Percentiles rank a stretch among this genome's conserved stretches.
These are phyloP conservation scores for Rhodotorula glutinis DNA, from an alignment of 1,284 basidiomycete species.

Conservation along the genomic window DNA sequence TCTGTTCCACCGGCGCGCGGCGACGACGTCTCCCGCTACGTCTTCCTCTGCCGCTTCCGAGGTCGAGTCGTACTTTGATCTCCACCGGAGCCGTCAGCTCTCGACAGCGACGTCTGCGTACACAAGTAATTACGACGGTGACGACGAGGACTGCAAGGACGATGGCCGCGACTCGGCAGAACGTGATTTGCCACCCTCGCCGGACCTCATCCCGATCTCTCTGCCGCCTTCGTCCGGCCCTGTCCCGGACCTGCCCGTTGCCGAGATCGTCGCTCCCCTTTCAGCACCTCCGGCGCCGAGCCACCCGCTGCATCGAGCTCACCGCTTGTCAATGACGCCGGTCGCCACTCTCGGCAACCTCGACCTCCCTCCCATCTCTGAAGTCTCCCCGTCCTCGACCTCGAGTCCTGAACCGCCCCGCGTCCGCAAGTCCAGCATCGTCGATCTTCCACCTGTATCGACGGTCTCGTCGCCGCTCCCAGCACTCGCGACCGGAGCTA, in stretches of 20 bases:
- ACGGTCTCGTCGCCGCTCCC: background rate
- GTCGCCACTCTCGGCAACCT: background rate
- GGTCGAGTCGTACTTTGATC: conserved; percentile 9
- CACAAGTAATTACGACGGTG: background rate
- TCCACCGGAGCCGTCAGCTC: background rate
- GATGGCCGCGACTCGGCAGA: background rate
- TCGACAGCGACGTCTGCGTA: background rate
- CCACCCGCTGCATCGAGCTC: conserved; percentile 6
- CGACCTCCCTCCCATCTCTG: background rate
- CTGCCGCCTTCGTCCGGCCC: background rate
- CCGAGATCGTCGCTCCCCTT: background rate
- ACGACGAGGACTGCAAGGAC: background rate
- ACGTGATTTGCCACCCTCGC: conserved; percentile 7
- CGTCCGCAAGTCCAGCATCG: conserved; percentile 5
- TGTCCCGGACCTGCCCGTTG: background rate
- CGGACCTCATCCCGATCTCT: conserved; percentile 4
- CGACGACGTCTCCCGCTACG: background rate
- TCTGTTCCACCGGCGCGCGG: background rate
- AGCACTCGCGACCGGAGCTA: background rate
- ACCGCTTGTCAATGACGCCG: conserved; percentile 17
- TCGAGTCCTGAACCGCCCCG: background rate
- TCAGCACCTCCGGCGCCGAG: background rate
- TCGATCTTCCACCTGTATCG: conserved; percentile 6
- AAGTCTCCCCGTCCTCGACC: background rate
- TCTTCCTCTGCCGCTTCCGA: background rate